Evolutionary conservation across 2,329 filamentous ascomycete genomes (phyloP), one percentile per base, ranked within the genome.

Genomic region (Alternaria triticina): DNA sequence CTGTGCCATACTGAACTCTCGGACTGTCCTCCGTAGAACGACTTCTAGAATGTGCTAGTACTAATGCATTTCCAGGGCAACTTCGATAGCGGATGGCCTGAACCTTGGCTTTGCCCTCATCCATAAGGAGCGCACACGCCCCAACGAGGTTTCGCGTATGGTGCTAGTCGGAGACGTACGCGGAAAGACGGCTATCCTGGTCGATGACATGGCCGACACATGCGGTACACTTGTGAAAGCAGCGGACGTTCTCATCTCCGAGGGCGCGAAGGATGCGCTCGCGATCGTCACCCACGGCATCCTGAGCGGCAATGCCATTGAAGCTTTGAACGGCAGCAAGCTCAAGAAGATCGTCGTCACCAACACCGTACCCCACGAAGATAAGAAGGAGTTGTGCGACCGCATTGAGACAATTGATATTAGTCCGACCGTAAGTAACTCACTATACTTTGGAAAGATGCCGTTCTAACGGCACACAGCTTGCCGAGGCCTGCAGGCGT

Each of bases 161-260:
- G 92, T 94, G 1, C 90, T 99, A n/a, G 95, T 98, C 54, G 96
- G 96, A 70, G 94, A 96, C 70, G 96, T 98, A 50, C 87, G 89
- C 70, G 92, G 92, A 82, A 96, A 96, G 83, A 90, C 95, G 28
- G 95, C 95, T 64, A 97, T 99, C 76, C 89, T 99, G 52, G 95
- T 99, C 51, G 95, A 98, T 79, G 95, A 98, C 79, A 97, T 98
- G 93, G 94, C 94, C 30, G 95, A 98, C 78, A 97, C 95, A 5
- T 97, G 94, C 80, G 94, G 94, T 70, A 97, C 93, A 2, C 84
- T 92, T 12, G 88, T 86, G 79, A 98, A 98, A 83, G 96, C 94
- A 3, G 96, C 95, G 15, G 90, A 93, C 61, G 95, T 94, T 0
- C 88, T 98, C 56, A 92, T 95, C 80, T 71, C 70, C 23, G 87